Conservation (phyloP, 345 rosid species). For the Syzygium jambos region DNA sequence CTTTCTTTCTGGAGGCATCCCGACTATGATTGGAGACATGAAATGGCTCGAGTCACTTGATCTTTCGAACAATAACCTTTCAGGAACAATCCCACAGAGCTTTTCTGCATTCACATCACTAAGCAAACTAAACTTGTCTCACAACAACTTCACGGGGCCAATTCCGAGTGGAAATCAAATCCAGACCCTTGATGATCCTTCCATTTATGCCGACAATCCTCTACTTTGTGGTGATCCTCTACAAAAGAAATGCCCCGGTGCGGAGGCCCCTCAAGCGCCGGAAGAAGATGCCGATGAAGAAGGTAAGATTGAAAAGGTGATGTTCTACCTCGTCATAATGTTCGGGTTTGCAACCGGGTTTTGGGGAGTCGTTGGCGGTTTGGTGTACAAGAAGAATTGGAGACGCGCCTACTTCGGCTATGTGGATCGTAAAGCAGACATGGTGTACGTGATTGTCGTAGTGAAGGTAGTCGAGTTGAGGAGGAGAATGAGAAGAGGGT, state of each 20-base stretch:
- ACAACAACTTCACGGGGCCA: slow-evolving; percentile 2
- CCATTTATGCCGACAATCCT: background rate
- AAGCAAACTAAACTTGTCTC: background rate
- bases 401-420: background rate
- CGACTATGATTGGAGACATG: background rate
- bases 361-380: no score
- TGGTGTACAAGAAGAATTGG: no score
- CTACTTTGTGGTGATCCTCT: background rate
- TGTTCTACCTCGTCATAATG: no score
- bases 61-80: background rate
- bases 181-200: background rate
- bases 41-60: background rate
- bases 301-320: no score
- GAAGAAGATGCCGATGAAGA: background rate
- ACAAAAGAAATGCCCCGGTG: background rate
- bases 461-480: background rate
- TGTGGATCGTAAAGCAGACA: background rate
- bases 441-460: background rate
- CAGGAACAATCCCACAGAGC: background rate
- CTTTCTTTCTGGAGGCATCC: background rate
- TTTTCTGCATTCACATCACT: background rate
- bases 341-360: no score
- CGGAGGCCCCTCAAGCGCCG: background rate
- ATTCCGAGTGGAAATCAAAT: background rate
- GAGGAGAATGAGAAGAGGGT: background rate